A percentile compares a stretch with the other conserved stretches of the same genome.
phyloP scores from a whole-genome alignment of 2,329 filamentous ascomycete genomes.

The Xylariaceae sp. region DNA sequence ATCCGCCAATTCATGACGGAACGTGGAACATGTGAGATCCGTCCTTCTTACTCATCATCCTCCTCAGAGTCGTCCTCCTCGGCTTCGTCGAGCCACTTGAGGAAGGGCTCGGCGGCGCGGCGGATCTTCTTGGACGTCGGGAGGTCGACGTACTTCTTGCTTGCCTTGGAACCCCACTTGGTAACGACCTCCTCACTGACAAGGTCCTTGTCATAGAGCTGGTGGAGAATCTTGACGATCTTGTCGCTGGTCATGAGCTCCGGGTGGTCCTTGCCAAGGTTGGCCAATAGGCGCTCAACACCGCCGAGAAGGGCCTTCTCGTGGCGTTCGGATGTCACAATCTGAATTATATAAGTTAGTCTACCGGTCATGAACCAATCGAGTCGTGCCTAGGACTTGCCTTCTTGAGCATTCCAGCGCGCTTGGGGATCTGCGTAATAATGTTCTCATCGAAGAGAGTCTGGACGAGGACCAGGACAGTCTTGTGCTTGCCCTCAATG shows the following conservation, averaged over 20 bases:
- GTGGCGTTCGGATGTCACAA: slow-evolving; percentile 86
- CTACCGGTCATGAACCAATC: neutral
- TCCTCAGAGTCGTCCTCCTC: slow-evolving; percentile 68
- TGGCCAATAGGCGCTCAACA: slow-evolving; percentile 81
- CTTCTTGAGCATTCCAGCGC: slow-evolving; percentile 84
- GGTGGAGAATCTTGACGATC: slow-evolving; percentile 80
- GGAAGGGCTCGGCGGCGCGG: slow-evolving; percentile 88
- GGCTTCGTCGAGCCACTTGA: slow-evolving; percentile 87
- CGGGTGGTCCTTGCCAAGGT: slow-evolving; percentile 67
- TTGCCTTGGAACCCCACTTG: slow-evolving; percentile 89
- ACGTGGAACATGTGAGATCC: neutral
- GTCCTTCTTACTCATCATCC: slow-evolving; percentile 45
- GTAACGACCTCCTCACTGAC: slow-evolving; percentile 82
- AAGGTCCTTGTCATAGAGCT: slow-evolving; percentile 87
- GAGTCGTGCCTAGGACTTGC: slow-evolving; percentile 39
- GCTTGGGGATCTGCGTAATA: slow-evolving; percentile 76
- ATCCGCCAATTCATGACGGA: neutral
- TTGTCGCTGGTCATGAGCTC: slow-evolving; percentile 62
- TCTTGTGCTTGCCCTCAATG: slow-evolving; percentile 91
- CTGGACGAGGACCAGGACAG: slow-evolving; percentile 84
- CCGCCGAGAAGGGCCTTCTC: slow-evolving; percentile 94
- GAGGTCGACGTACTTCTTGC: slow-evolving; percentile 96
- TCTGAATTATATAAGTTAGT: slow-evolving; percentile 41
- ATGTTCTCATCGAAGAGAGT: slow-evolving; percentile 91
- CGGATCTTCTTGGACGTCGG: slow-evolving; percentile 89